Conservation (phyloP, 257 asterid genomes). For the Solanum piurae region DNA sequence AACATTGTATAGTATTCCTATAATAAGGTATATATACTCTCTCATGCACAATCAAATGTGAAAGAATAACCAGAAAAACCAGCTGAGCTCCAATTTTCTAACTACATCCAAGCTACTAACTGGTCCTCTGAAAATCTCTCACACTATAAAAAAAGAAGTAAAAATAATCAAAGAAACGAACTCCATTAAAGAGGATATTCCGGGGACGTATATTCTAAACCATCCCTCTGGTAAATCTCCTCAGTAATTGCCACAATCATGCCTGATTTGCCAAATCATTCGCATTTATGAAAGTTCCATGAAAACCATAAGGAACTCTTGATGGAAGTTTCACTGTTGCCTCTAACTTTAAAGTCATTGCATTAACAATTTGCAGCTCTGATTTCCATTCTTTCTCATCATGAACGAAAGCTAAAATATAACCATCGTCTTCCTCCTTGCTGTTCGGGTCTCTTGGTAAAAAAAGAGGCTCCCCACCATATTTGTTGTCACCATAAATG, state of each 20-base stretch:
- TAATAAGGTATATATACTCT: slow-evolving; percentile 6
- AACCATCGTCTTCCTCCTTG: slow-evolving; percentile 61
- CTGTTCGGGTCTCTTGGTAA: slow-evolving; percentile 40
- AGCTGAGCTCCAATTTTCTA: slow-evolving; percentile 86
- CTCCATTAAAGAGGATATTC: slow-evolving; percentile 28
- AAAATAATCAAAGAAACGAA: not conserved
- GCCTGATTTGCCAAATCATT: slow-evolving; percentile 59
- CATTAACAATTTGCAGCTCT: slow-evolving; percentile 75
- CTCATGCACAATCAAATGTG: slow-evolving; percentile 21
- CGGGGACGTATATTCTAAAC: slow-evolving; percentile 67
- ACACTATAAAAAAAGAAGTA: slow-evolving; percentile 10
- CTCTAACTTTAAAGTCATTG: slow-evolving; percentile 48
- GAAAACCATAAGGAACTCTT: slow-evolving; percentile 91
- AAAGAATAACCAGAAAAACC: slow-evolving; percentile 42
- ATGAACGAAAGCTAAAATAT: slow-evolving; percentile 72
- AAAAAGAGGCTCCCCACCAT: slow-evolving; percentile 93
- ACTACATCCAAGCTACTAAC: slow-evolving; percentile 83
- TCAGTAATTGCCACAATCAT: slow-evolving; percentile 13
- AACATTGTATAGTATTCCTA: slow-evolving; percentile 5
- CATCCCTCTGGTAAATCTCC: slow-evolving; percentile 85
- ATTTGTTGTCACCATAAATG: slow-evolving; percentile 67
- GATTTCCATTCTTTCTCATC: slow-evolving; percentile 64
- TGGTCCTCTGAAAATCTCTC: slow-evolving; percentile 46
- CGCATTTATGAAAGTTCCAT: slow-evolving; percentile 68
- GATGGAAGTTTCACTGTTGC: slow-evolving; percentile 72